Base-by-base conservation (phyloP, 352 stramenopile species). In the Phytophthora pistaciae region DNA sequence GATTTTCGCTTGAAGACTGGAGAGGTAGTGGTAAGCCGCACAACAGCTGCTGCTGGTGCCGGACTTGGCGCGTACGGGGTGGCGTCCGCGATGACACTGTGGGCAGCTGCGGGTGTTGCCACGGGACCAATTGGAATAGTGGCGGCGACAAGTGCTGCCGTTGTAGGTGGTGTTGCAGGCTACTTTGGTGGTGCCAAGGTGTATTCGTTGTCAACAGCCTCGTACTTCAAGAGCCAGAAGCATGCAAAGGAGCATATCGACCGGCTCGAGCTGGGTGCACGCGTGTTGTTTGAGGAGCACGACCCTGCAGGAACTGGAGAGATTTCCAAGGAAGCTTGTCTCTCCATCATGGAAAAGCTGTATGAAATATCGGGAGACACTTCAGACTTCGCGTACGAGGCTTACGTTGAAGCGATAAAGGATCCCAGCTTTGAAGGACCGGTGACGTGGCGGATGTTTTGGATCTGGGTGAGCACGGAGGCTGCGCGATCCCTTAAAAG, bases 231-330 rank as follows among this genome's bases (percentile, higher is more conserved):
- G 38, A 91, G 72, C 38, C 86, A 94, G 40, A 80, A 84, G 54
- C 79, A 90, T 31, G 87, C 89, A 14, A 93, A 83, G 42, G 89
- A 94, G 50, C 86, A 96, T 53, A 95, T 96, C 48, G 87, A 96
- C 54, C 77, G 86, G 3, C 63, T 96, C 6, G 87, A 95, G 55
- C 63, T 95, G 16, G 89, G 89, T 11, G 87, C 89, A 14, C 84
- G 88, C 14, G 87, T 96, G n/a, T 72, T 96, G 52, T 96, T 96
- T 44, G 91, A 91, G 64, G 88, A 96, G 68, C 89, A 91, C 66
- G 89, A 96, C 48, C 82, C 78, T 0, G 63, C 60, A 16, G 85
- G 77, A 13, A 78, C 70, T 1, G 89, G 89, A 2, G 64, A 84
- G 44, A 94, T 96, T 66, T 85, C 76, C 33, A 93, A 92, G 33